A percentile compares a stretch with the other conserved stretches of the same genome.
phyloP scores from a whole-genome alignment of 768 basidiomycete genomes.

The Termitomyces sp. region DNA sequence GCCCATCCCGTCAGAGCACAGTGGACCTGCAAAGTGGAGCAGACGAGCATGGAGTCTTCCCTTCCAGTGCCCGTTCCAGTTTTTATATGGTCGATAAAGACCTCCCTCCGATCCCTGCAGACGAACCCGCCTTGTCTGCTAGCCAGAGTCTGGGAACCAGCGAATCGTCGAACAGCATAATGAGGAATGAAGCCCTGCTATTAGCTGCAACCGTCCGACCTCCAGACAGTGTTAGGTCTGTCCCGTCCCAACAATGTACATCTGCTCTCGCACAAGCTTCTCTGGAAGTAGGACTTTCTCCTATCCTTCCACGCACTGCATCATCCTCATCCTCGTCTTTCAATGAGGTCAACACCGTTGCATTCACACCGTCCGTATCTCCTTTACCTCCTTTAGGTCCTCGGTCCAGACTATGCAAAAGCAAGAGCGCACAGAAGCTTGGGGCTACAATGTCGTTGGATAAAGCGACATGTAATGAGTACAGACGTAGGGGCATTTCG shows the following conservation, averaged over 20 bases:
- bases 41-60: slow-evolving; percentile 19
- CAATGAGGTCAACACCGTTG: slow-evolving; percentile 42
- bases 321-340: slow-evolving; percentile 35
- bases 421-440: slow-evolving; percentile 47
- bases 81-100: slow-evolving; percentile 37
- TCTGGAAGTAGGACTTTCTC: slow-evolving; percentile 53
- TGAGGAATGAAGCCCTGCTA: neutral
- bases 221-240: slow-evolving; percentile 1
- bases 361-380: slow-evolving; percentile 29
- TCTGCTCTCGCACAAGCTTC: slow-evolving; percentile 49
- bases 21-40: slow-evolving; percentile 12
- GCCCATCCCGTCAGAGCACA: slow-evolving; percentile 22
- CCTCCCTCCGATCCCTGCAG: slow-evolving; percentile 41
- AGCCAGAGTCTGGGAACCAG: neutral
- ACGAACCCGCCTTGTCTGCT: slow-evolving; percentile 10
- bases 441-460: slow-evolving; percentile 19
- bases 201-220: neutral
- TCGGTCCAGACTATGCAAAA: slow-evolving; percentile 32
- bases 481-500: slow-evolving; percentile 50
- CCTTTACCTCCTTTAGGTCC: slow-evolving; percentile 1
- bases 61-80: slow-evolving; percentile 14
- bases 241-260: slow-evolving; percentile 20
- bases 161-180: neutral
- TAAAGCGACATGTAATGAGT: slow-evolving; percentile 9
- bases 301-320: slow-evolving; percentile 38